A percentile compares a stretch with the other conserved stretches of the same genome.
Evolutionary conservation across 495 filamentous ascomycete species (phyloP).

Genomic region (Lasiosphaeria hispida): DNA sequence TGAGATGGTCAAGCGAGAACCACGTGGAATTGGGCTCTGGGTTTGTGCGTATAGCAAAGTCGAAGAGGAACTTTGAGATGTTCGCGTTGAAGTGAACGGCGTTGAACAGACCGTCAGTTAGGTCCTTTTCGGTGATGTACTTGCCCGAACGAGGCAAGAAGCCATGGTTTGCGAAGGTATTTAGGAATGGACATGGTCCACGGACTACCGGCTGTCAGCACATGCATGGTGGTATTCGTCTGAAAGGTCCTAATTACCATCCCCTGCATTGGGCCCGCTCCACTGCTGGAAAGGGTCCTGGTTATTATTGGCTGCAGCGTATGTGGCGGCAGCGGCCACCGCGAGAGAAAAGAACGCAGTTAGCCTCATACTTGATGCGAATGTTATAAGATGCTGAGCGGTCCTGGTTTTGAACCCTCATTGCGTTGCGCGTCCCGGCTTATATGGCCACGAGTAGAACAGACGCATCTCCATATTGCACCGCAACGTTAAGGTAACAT

Average conservation of each 20-base stretch:
- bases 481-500: conserved; percentile 1
- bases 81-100: conserved; percentile 33
- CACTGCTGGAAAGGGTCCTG: conserved; percentile 12
- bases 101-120: conserved; percentile 24
- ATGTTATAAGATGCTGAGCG: background rate
- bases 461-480: background rate
- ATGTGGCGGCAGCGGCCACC: background rate
- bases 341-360: background rate
- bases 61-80: conserved; percentile 40
- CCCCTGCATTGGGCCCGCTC: conserved; percentile 8
- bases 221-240: background rate
- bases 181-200: conserved; percentile 39
- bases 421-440: background rate
- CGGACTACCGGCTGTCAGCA: conserved; percentile 24
- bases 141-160: conserved; percentile 32
- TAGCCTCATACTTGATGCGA: conserved; percentile 1
- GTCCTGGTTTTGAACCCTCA: no score
- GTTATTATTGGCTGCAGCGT: background rate
- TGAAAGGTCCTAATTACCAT: background rate
- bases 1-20: conserved; percentile 46
- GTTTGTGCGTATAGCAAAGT: conserved; percentile 43
- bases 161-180: conserved; percentile 33
- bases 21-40: conserved; percentile 48
- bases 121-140: conserved; percentile 29
- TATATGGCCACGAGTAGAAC: background rate